phyloP scores from a whole-genome alignment of 169 alveolate species.

The Blepharisma undulans region DNA sequence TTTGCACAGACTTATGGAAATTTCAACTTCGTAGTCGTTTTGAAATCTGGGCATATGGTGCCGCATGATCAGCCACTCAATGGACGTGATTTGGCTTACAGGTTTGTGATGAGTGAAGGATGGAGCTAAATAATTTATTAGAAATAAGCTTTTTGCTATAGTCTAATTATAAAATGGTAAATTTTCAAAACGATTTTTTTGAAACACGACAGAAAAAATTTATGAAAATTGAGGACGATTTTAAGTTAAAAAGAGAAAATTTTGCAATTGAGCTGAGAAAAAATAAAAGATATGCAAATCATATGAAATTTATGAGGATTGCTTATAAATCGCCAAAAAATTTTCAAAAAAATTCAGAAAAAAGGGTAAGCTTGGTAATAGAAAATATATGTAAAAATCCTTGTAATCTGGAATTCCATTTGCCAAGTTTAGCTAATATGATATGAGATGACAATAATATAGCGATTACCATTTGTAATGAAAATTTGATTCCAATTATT shows the following conservation, averaged over 20 bases:
- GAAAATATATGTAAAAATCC: neutral
- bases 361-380: neutral
- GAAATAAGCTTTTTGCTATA: neutral
- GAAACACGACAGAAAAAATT: neutral
- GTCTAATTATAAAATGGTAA: neutral
- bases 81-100: slow-evolving; percentile 48
- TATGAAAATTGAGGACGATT: neutral
- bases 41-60: slow-evolving; percentile 70
- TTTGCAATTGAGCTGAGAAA: neutral
- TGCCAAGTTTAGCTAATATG: neutral
- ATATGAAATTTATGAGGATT: neutral
- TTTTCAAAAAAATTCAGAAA: neutral
- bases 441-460: neutral
- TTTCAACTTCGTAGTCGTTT: slow-evolving; percentile 57
- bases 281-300: neutral
- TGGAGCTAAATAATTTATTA: slow-evolving; percentile 21
- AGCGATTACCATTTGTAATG: neutral
- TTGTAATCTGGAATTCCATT: neutral
- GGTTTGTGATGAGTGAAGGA: slow-evolving; percentile 11
- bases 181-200: neutral
- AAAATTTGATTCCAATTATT: neutral
- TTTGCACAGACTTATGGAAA: slow-evolving; percentile 48
- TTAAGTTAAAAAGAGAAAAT: neutral
- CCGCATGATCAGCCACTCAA: slow-evolving; percentile 55
- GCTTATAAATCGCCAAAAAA: neutral